These are phyloP conservation scores for Penicillium sp. DNA, from an alignment of 2,329 filamentous ascomycete species.

Conservation along the genomic window DNA sequence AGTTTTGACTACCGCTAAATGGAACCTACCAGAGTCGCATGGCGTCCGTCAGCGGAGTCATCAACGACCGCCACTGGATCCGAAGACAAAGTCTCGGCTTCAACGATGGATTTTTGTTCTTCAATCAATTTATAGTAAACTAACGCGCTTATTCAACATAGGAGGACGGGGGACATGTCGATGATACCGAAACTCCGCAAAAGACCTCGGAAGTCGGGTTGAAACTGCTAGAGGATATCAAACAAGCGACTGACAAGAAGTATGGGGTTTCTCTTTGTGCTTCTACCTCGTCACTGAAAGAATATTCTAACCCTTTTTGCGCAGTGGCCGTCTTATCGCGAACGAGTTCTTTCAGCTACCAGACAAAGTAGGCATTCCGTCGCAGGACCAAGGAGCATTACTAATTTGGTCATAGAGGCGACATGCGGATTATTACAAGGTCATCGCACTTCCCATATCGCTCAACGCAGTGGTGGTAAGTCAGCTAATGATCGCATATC, in stretches of 20 bases:
- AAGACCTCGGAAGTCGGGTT: slow-evolving; percentile 69
- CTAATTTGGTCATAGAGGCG: slow-evolving; percentile 38
- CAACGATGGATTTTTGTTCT: neutral
- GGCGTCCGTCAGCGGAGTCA: neutral
- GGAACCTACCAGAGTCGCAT: neutral
- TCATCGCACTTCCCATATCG: slow-evolving; percentile 73
- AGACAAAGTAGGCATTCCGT: slow-evolving; percentile 42
- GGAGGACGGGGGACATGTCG: slow-evolving; percentile 10
- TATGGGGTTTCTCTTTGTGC: slow-evolving; percentile 35
- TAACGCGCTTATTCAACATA: neutral
- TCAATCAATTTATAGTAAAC: neutral
- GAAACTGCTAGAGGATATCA: slow-evolving; percentile 70
- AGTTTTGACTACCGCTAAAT: slow-evolving; percentile 31
- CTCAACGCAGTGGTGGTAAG: slow-evolving; percentile 68
- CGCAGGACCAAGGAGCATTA: neutral
- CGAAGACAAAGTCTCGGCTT: neutral
- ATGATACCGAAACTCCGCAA: slow-evolving; percentile 55
- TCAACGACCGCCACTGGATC: neutral
- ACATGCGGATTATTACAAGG: slow-evolving; percentile 72
- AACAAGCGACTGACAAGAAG: slow-evolving; percentile 76
- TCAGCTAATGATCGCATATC: neutral
- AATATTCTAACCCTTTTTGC: slow-evolving; percentile 18
- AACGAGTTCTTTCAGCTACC: slow-evolving; percentile 71
- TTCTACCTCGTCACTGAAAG: neutral
- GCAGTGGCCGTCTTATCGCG: slow-evolving; percentile 68